A percentile compares a stretch with the other conserved stretches of the same genome.
Conservation (phyloP, 306 rosid species). For the Comarum palustre region DNA sequence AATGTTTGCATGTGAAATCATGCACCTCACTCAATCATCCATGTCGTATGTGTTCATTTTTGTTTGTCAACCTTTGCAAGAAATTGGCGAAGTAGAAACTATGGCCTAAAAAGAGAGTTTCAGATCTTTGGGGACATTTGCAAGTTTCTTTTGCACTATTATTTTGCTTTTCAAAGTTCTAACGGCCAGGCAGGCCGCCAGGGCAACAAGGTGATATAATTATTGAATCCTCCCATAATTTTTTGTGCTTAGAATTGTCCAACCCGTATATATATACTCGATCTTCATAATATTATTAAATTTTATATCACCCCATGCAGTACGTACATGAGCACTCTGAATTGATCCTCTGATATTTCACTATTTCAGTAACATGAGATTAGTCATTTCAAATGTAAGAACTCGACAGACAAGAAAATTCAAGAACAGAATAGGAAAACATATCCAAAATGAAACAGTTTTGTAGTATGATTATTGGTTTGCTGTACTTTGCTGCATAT, state of each 20-base stretch:
- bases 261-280: neutral
- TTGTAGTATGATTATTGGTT: no score
- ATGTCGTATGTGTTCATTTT: neutral
- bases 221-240: neutral
- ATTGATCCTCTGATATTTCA: no score
- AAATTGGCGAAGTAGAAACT: neutral
- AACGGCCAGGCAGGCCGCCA: neutral
- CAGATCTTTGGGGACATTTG: neutral
- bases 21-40: conserved; percentile 9
- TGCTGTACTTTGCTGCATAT: no score
- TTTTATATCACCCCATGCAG: neutral
- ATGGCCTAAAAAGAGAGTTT: neutral
- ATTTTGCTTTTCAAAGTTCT: neutral
- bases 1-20: conserved; percentile 13
- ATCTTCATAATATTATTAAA: neutral
- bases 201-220: neutral
- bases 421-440: no score
- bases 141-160: neutral
- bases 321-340: neutral
- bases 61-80: neutral
- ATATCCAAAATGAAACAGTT: no score
- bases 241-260: neutral
- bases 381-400: no score
- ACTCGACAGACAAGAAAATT: no score
- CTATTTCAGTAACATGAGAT: neutral